Conservation (phyloP, 768 basidiomycete species). For the Kwoniella sp. region DNA sequence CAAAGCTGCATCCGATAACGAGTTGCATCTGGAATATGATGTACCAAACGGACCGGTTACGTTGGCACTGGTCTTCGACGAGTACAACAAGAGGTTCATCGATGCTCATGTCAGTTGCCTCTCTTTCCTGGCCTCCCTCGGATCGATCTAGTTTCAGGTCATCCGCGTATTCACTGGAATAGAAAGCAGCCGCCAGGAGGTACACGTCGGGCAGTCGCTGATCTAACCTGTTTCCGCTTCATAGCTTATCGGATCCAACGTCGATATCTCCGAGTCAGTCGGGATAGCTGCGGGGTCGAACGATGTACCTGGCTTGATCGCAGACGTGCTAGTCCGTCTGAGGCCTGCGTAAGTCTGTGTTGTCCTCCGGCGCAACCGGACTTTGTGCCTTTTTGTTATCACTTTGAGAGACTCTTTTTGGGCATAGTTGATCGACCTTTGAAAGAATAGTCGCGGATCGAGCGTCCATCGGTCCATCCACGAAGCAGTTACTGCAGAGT, state of each 20-base stretch:
- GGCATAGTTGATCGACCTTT: no score
- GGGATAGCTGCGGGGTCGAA: constrained; percentile 36
- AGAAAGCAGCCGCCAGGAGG: no score
- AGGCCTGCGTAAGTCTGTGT: constrained; percentile 20
- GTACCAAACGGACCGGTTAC: constrained; percentile 27
- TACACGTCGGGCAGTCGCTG: background rate
- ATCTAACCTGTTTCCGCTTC: background rate
- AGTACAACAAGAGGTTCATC: constrained; percentile 33
- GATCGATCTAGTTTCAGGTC: no score
- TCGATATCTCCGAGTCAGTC: constrained; percentile 48
- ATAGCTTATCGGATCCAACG: constrained; percentile 40
- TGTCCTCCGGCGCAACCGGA: no score
- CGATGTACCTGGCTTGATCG: constrained; percentile 52
- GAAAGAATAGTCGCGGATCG: no score
- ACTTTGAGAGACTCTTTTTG: no score
- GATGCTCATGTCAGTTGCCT: constrained; percentile 44
- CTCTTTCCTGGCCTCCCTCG: no score
- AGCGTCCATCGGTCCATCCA: no score
- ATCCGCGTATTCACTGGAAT: no score
- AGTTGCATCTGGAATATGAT: constrained; percentile 70
- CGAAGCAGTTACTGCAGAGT: no score
- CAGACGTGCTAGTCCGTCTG: constrained; percentile 42
- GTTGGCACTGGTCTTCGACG: constrained; percentile 41
- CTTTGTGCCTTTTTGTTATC: no score
- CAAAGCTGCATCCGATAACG: constrained; percentile 70